Percentiles rank a stretch among this genome's conserved stretches.
phyloP scores from a whole-genome alignment of 2,329 filamentous ascomycete genomes.

The Botrytis medusae region DNA sequence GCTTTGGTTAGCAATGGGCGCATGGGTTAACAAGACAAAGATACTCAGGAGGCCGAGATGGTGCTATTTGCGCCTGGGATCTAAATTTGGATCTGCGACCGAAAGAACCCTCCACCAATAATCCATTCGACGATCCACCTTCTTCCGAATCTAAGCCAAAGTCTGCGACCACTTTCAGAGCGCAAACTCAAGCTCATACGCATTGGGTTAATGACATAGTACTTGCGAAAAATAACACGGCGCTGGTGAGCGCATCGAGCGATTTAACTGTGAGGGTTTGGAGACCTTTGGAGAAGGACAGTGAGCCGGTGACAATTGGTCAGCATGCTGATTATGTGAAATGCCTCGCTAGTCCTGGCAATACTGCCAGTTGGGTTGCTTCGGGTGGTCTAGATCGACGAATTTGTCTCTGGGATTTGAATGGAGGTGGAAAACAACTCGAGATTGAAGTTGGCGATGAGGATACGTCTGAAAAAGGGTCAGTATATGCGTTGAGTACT shows the following conservation, averaged over 20 bases:
- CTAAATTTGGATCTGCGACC: constrained; percentile 66
- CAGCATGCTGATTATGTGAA: constrained; percentile 97
- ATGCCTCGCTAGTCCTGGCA: constrained; percentile 76
- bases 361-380: constrained; percentile 79
- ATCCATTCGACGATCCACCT: constrained; percentile 38
- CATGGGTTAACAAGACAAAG: constrained; percentile 48
- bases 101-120: constrained; percentile 26
- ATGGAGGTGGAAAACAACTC: constrained; percentile 79
- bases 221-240: constrained; percentile 62
- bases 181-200: constrained; percentile 68
- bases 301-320: constrained; percentile 75
- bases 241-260: constrained; percentile 70
- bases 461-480: constrained; percentile 85
- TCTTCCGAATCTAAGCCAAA: constrained; percentile 43
- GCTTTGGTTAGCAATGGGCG: constrained; percentile 17
- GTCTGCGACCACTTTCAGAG: constrained; percentile 56
- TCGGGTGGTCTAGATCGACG: constrained; percentile 92
- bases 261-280: constrained; percentile 73
- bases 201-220: constrained; percentile 78
- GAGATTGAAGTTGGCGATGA: constrained; percentile 84
- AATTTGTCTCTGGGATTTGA: constrained; percentile 91
- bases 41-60: constrained; percentile 94
- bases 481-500: constrained; percentile 85
- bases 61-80: constrained; percentile 95
- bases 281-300: constrained; percentile 69